Evolutionary conservation across 495 filamentous ascomycete species (phyloP).

Genomic region (Entonaema liquescens): DNA sequence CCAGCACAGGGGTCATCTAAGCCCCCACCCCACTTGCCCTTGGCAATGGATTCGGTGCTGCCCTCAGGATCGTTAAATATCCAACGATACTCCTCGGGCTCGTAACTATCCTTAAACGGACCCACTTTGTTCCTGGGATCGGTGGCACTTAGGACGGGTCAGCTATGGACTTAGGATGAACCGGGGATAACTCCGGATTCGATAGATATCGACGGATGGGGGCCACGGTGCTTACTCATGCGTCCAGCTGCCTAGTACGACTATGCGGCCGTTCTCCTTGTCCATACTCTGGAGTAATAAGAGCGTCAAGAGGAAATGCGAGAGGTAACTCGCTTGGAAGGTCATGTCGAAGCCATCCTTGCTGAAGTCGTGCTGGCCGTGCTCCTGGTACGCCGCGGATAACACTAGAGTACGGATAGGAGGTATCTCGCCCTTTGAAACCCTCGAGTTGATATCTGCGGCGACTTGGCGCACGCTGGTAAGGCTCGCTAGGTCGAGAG

Average conservation of each 20-base stretch:
- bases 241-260: constrained; percentile 54
- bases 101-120: constrained; percentile 21
- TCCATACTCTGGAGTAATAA: constrained; percentile 56
- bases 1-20: constrained; percentile 30
- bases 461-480: constrained; percentile 53
- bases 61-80: constrained; percentile 42
- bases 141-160: constrained; percentile 33
- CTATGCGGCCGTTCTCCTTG: constrained; percentile 52
- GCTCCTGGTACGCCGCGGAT: constrained; percentile 54
- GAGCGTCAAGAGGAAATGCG: constrained; percentile 55
- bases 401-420: constrained; percentile 57
- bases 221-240: constrained; percentile 48
- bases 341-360: constrained; percentile 53
- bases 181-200: not conserved
- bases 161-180: not conserved
- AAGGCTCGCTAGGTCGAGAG: constrained; percentile 54
- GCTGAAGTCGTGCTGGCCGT: constrained; percentile 45
- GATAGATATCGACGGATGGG: not conserved
- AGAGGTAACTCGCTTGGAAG: constrained; percentile 58
- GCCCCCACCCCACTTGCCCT: constrained; percentile 49
- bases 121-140: constrained; percentile 38
- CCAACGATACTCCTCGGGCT: constrained; percentile 41
- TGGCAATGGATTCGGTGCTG: constrained; percentile 46
- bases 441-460: constrained; percentile 48
- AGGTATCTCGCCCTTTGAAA: constrained; percentile 49